Evolutionary conservation across 139 green algal genomes (phyloP).

Genomic region (Tetradesmus lagerheimii): DNA sequence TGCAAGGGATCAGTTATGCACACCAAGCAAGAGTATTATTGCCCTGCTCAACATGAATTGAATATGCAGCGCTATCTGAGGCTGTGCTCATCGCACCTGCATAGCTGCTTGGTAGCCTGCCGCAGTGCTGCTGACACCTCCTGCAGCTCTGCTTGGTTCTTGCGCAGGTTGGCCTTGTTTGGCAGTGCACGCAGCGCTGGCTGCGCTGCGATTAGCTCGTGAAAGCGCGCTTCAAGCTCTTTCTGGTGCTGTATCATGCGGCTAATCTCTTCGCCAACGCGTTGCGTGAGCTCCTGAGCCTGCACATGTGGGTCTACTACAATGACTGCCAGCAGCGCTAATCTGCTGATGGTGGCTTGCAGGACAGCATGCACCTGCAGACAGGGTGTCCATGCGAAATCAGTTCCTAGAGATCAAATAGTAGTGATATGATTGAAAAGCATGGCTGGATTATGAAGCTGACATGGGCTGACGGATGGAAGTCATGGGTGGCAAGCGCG

Average conservation of each 20-base stretch:
- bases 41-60: too few species aligned
- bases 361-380: slow-evolving; percentile 74
- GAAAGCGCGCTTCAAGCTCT: slow-evolving; percentile 76
- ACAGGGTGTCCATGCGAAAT: too few species aligned
- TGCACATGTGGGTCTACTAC: slow-evolving; percentile 76
- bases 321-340: slow-evolving; percentile 70
- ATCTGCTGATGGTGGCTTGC: slow-evolving; percentile 67
- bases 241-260: slow-evolving; percentile 82
- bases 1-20: too few species aligned
- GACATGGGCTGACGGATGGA: too few species aligned
- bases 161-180: slow-evolving; percentile 79
- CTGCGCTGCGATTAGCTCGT: slow-evolving; percentile 73
- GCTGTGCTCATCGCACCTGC: slow-evolving; percentile 7
- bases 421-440: too few species aligned
- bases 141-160: slow-evolving; percentile 77
- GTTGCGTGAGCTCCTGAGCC: slow-evolving; percentile 76
- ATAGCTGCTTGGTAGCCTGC: slow-evolving; percentile 78
- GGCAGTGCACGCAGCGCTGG: slow-evolving; percentile 66
- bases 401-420: too few species aligned
- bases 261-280: slow-evolving; percentile 83
- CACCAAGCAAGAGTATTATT: too few species aligned
- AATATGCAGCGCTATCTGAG: neutral
- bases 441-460: too few species aligned
- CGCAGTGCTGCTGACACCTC: slow-evolving; percentile 75
- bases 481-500: too few species aligned